phyloP scores from a whole-genome alignment of 176 grass and related monocot species.

The Triticum monococcum region DNA sequence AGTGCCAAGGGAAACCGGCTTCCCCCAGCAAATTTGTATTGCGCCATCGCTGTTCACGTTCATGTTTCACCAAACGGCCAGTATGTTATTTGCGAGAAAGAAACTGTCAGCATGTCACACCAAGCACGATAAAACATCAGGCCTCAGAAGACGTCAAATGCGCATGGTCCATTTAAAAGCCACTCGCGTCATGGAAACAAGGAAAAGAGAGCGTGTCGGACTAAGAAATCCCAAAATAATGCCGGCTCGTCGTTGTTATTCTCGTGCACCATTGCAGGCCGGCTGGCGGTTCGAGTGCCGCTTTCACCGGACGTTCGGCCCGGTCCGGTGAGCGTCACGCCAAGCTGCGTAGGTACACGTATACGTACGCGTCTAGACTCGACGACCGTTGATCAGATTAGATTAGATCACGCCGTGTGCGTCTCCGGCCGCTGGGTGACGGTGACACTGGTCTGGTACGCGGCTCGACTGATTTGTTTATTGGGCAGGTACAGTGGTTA shows the following conservation, averaged over 20 bases:
- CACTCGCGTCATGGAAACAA: neutral
- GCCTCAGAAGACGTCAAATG: too few relatives aligned
- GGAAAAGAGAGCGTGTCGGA: neutral
- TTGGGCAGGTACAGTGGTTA: neutral
- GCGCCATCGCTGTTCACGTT: neutral
- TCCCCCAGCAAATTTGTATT: neutral
- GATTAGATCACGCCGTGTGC: neutral
- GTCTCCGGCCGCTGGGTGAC: neutral
- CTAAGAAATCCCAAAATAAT: neutral
- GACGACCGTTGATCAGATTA: neutral
- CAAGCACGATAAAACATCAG: neutral
- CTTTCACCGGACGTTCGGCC: neutral
- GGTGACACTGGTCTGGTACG: neutral
- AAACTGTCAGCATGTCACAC: neutral
- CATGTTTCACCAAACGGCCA: slow-evolving; percentile 24
- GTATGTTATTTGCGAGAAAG: neutral
- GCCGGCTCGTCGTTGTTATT: neutral
- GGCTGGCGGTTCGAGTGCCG: neutral
- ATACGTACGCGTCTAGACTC: neutral
- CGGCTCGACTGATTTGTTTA: neutral
- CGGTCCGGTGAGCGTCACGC: neutral
- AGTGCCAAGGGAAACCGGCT: too few relatives aligned
- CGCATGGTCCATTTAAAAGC: neutral
- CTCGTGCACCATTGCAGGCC: neutral
- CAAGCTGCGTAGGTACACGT: neutral